phyloP scores from a whole-genome alignment of 2,329 filamentous ascomycete genomes.

The Gaeumannomyces tritici region DNA sequence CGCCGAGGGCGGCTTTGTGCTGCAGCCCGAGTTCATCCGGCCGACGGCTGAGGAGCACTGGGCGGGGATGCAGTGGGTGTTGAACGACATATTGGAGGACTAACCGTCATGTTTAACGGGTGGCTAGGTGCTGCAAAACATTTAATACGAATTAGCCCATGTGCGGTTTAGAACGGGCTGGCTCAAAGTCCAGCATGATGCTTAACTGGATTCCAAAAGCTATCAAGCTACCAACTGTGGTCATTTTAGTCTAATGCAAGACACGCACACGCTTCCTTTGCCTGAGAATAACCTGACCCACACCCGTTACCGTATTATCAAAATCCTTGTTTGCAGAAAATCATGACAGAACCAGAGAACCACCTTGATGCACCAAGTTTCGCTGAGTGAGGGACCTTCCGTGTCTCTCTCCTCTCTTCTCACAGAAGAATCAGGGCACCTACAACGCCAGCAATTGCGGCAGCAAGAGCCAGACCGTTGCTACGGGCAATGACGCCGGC shows the following conservation, averaged over 20 bases:
- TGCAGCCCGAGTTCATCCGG: conserved; percentile 12
- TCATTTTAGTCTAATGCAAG: not conserved
- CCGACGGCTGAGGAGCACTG: conserved; percentile 14
- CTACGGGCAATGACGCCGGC: not conserved
- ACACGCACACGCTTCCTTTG: not conserved
- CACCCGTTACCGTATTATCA: not conserved
- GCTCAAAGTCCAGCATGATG: not conserved
- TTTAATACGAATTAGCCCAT: too few relatives aligned
- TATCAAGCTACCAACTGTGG: not conserved
- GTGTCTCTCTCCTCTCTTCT: too few relatives aligned
- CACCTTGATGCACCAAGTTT: not conserved
- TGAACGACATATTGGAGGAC: conserved; percentile 2
- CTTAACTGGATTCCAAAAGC: not conserved
- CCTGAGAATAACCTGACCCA: not conserved
- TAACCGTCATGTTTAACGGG: too few relatives aligned
- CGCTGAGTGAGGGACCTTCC: too few relatives aligned
- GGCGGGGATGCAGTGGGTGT: conserved; percentile 7
- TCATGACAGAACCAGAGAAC: not conserved
- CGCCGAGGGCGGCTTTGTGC: conserved; percentile 10
- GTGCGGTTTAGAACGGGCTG: too few relatives aligned
- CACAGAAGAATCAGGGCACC: not conserved
- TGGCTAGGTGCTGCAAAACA: too few relatives aligned
- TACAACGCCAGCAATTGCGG: not conserved
- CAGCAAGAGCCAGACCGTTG: not conserved
- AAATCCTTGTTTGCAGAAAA: not conserved